Evolutionary conservation across 164 flowering plant species (phyloP).

Genomic region (Aristolochia fimbriata): DNA sequence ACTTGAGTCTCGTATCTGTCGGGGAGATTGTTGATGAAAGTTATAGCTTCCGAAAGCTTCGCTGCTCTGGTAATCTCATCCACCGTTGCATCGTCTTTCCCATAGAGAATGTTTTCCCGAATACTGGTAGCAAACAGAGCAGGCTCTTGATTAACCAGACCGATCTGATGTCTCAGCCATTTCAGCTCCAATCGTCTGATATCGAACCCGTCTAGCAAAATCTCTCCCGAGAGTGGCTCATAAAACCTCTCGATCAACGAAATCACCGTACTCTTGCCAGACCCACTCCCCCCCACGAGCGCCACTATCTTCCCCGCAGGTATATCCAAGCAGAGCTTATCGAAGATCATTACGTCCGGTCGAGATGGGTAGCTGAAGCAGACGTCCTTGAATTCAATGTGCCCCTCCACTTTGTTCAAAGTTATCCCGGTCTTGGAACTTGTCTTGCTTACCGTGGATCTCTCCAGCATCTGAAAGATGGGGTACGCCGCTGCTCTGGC

Average conservation of each 20-base stretch:
- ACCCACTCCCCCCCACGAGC: slow-evolving; percentile 95
- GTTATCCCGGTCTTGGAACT: slow-evolving; percentile 37
- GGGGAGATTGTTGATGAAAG: slow-evolving; percentile 92
- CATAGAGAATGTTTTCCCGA: slow-evolving; percentile 84
- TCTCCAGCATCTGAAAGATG: slow-evolving; percentile 86
- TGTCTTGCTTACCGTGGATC: slow-evolving; percentile 43
- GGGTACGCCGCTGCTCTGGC: slow-evolving; percentile 91
- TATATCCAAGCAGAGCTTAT: slow-evolving; percentile 52
- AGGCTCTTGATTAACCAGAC: slow-evolving; percentile 95
- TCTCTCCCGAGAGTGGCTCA: slow-evolving; percentile 67
- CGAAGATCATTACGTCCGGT: slow-evolving; percentile 63
- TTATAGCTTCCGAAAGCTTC: slow-evolving; percentile 76
- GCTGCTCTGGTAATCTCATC: slow-evolving; percentile 91
- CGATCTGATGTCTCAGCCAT: slow-evolving; percentile 88
- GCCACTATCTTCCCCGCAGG: slow-evolving; percentile 88
- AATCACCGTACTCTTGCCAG: slow-evolving; percentile 92
- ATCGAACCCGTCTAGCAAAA: slow-evolving; percentile 60
- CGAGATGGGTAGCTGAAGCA: slow-evolving; percentile 88
- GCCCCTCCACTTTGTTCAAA: slow-evolving; percentile 55
- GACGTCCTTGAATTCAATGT: slow-evolving; percentile 64
- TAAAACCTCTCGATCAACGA: slow-evolving; percentile 94
- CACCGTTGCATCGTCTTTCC: slow-evolving; percentile 72
- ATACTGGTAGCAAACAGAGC: slow-evolving; percentile 93
- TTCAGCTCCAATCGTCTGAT: slow-evolving; percentile 59
- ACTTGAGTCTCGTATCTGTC: slow-evolving; percentile 96